Percentiles rank a stretch among this genome's conserved stretches.
These are phyloP conservation scores for Metschnikowia koreensis DNA, from an alignment of 805 yeast genomes.

Conservation along the genomic window DNA sequence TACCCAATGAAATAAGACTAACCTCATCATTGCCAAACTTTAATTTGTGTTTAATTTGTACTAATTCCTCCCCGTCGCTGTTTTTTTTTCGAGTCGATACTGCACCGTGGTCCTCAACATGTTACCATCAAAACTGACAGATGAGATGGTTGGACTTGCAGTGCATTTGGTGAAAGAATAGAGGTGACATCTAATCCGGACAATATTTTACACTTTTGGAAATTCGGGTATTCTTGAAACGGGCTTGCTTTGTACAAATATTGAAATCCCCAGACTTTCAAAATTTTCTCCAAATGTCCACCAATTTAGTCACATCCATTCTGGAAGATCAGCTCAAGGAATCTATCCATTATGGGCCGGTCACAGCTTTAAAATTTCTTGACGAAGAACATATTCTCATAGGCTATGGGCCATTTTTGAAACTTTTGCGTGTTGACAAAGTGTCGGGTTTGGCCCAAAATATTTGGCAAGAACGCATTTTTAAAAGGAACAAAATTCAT, in stretches of 20 bases:
- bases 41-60: no score
- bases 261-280: neutral
- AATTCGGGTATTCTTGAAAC: neutral
- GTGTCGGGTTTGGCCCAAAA: conserved; percentile 27
- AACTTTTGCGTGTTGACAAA: conserved; percentile 46
- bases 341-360: conserved; percentile 58
- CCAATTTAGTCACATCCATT: neutral
- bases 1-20: no score
- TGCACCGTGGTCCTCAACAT: neutral
- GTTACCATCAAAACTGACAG: neutral
- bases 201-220: neutral
- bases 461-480: conserved; percentile 44
- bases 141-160: neutral
- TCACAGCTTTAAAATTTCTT: conserved; percentile 57
- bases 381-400: conserved; percentile 39
- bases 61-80: no score
- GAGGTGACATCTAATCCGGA: neutral
- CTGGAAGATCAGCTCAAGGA: conserved; percentile 4
- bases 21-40: no score
- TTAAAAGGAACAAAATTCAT: conserved; percentile 78
- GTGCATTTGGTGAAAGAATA: neutral
- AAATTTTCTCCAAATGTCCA: neutral
- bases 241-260: neutral
- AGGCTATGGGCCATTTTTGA: conserved; percentile 72
- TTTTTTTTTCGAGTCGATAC: neutral